These are phyloP conservation scores for Marchantia polymorpha DNA, from an alignment of 225 moss, liverwort and hornwort genomes.

Conservation along the genomic window DNA sequence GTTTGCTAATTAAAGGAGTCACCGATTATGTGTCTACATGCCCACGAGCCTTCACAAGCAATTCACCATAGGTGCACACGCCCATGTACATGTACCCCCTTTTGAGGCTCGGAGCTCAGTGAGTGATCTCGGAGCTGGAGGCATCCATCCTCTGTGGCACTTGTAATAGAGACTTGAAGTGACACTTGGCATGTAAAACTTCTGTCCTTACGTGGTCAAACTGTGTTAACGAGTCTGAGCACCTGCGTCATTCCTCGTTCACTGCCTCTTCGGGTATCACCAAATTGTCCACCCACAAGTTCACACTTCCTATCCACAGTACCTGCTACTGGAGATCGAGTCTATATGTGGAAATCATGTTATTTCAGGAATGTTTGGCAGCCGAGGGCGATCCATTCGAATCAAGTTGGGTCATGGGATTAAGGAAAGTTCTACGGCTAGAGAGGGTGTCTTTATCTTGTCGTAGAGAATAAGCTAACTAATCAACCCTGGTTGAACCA, in stretches of 20 bases:
- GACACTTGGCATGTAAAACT: background rate
- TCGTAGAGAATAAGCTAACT: background rate
- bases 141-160: background rate
- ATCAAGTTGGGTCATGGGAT: too few species aligned
- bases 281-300: background rate
- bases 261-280: too few species aligned
- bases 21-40: too few species aligned
- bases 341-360: background rate
- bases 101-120: background rate
- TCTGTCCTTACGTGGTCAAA: background rate
- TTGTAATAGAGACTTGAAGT: background rate
- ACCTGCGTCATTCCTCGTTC: background rate
- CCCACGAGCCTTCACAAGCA: too few species aligned
- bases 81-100: background rate
- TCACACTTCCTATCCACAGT: background rate
- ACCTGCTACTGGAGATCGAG: background rate
- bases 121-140: background rate
- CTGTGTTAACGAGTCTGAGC: background rate
- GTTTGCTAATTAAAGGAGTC: too few species aligned
- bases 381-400: background rate
- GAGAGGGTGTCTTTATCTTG: background rate
- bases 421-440: background rate
- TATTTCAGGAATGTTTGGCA: background rate
- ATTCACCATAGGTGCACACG: too few species aligned
- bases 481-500: background rate